Conservation (phyloP, 192 early-diverging fungal genomes). For the Thamnidium elegans region DNA sequence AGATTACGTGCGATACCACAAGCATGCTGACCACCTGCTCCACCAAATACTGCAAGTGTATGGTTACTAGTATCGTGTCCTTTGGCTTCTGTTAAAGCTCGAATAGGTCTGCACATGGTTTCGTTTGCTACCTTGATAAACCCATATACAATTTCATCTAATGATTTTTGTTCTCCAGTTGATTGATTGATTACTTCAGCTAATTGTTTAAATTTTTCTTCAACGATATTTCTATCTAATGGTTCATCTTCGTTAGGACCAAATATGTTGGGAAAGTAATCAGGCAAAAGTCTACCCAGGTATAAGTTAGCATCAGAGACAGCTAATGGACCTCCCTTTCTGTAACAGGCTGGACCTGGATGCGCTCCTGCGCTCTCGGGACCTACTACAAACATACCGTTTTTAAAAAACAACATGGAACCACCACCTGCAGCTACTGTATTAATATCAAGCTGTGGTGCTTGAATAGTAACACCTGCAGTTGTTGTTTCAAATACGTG, state of each 20-base stretch:
- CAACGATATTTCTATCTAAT: conserved; percentile 66
- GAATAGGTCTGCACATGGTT: conserved; percentile 93
- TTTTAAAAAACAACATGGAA: conserved; percentile 87
- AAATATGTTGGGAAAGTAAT: conserved; percentile 95
- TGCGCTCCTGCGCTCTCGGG: conserved; percentile 90
- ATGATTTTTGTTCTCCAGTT: conserved; percentile 51
- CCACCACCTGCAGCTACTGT: conserved; percentile 97
- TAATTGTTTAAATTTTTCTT: conserved; percentile 61
- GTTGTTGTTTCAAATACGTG: conserved; percentile 96
- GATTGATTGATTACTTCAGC: conserved; percentile 61
- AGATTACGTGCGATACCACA: conserved; percentile 87
- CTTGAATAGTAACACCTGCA: conserved; percentile 88
- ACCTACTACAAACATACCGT: conserved; percentile 93
- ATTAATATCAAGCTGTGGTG: conserved; percentile 94
- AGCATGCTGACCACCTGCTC: conserved; percentile 95
- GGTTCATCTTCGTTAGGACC: conserved; percentile 80
- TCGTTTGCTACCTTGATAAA: conserved; percentile 97
- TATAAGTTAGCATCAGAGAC: conserved; percentile 94
- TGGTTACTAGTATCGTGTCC: conserved; percentile 86
- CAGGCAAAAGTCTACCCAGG: conserved; percentile 79
- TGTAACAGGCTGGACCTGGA: conserved; percentile 96
- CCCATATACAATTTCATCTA: conserved; percentile 90
- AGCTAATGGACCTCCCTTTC: conserved; percentile 87
- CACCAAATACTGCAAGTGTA: conserved; percentile 89
- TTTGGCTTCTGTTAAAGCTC: conserved; percentile 88